Evolutionary conservation across 768 basidiomycete species (phyloP).

Genomic region (Hemileccinum rubropunctum): DNA sequence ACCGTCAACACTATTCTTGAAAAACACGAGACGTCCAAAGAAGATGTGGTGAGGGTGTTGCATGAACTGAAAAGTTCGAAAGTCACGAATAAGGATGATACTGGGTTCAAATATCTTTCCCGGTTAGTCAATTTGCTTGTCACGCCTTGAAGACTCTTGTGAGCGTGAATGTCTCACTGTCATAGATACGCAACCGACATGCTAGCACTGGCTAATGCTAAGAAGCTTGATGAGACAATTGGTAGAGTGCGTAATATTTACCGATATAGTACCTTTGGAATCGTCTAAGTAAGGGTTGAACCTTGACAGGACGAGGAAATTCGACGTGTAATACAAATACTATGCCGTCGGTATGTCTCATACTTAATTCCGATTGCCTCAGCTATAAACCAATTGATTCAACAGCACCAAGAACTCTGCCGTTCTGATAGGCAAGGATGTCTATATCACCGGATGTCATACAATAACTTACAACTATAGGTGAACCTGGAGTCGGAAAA

Average conservation of each 20-base stretch:
- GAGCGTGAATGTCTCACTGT: not conserved
- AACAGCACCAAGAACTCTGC: constrained; percentile 8
- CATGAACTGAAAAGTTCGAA: not conserved
- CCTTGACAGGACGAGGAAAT: constrained; percentile 6
- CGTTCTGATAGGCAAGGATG: constrained; percentile 2
- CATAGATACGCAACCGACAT: constrained; percentile 6
- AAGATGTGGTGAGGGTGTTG: not conserved
- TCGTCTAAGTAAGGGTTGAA: not conserved
- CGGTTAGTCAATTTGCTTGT: constrained; percentile 1
- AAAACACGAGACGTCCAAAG: not conserved
- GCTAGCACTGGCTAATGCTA: constrained; percentile 3
- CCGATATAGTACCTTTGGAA: not conserved
- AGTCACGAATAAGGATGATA: constrained; percentile 1
- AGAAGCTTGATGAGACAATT: constrained; percentile 6
- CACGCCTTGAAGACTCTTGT: not conserved
- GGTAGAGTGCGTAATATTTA: constrained; percentile 4
- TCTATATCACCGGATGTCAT: not conserved
- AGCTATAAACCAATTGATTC: not conserved
- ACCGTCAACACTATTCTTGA: not conserved
- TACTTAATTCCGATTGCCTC: too few relatives aligned
- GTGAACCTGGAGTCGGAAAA: constrained; percentile 10
- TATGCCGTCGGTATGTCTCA: constrained; percentile 4
- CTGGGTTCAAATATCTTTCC: constrained; percentile 1
- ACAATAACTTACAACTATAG: not conserved
- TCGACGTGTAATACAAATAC: constrained; percentile 5